phyloP scores from a whole-genome alignment of 2,329 filamentous ascomycete species.

The Fusarium metavorans region DNA sequence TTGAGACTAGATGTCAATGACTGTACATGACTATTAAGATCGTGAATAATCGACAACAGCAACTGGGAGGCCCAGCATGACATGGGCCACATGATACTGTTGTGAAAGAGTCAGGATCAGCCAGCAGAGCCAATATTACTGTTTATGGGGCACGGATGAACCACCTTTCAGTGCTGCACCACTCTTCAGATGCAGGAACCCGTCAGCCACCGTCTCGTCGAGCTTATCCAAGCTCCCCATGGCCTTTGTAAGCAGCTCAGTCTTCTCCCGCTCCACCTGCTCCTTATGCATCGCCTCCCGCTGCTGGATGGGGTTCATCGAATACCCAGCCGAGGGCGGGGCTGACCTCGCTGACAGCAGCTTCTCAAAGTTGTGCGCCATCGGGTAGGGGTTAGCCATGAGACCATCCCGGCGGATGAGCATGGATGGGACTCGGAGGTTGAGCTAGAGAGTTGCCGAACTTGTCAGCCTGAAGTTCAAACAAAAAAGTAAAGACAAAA shows the following conservation, averaged over 20 bases:
- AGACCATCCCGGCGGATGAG: slow-evolving; percentile 67
- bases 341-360: slow-evolving; percentile 55
- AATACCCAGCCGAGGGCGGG: slow-evolving; percentile 51
- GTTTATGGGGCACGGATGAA: background rate
- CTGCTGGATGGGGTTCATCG: slow-evolving; percentile 60
- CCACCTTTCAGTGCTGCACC: slow-evolving; percentile 14
- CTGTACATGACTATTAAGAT: background rate
- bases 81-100: background rate
- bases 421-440: slow-evolving; percentile 72
- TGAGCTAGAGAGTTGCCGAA: slow-evolving; percentile 55
- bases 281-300: slow-evolving; percentile 61
- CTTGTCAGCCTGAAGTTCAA: slow-evolving; percentile 22
- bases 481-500: slow-evolving; percentile 18
- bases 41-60: background rate
- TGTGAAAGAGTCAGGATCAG: too few species aligned
- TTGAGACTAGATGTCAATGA: background rate
- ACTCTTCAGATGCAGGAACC: slow-evolving; percentile 49
- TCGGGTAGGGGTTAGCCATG: slow-evolving; percentile 58
- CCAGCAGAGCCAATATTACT: background rate
- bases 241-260: slow-evolving; percentile 56
- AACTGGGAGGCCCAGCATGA: background rate
- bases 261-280: slow-evolving; percentile 57
- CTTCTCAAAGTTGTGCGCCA: slow-evolving; percentile 59
- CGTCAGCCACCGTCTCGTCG: slow-evolving; percentile 54
- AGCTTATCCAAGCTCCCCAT: slow-evolving; percentile 52